A percentile compares a stretch with the other conserved stretches of the same genome.
Conservation (phyloP, 129 eudicot species). For the sunflower (Helianthus annuus) region HanXRQr2.0-SUNRISE NC_035441.2:178626475-178626974, state of each 20-base stretch:
- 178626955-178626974: neutral
- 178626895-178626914: slow-evolving; percentile 86
- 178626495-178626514: slow-evolving; percentile 59
- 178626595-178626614: neutral
- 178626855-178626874: slow-evolving; percentile 87
- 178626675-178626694: slow-evolving; percentile 93
- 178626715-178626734: slow-evolving; percentile 77
- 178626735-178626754: slow-evolving; percentile 82
- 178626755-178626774: slow-evolving; percentile 42
- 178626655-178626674: slow-evolving; percentile 95
- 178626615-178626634: neutral
- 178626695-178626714: slow-evolving; percentile 87
- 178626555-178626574: neutral
- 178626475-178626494: slow-evolving; percentile 68
- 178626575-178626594: neutral
- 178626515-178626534: slow-evolving; percentile 77
- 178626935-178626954: neutral
- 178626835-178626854: slow-evolving; percentile 80
- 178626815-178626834: slow-evolving; percentile 8
- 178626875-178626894: slow-evolving; percentile 96
- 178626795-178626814: neutral
- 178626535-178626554: slow-evolving; percentile 69
- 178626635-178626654: slow-evolving; percentile 71
- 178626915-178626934: slow-evolving; percentile 1
- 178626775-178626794: slow-evolving; percentile 2